Evolutionary conservation across 352 stramenopile species (phyloP), one percentile per base, ranked within the genome.

Genomic region (Globisporangium solare): DNA sequence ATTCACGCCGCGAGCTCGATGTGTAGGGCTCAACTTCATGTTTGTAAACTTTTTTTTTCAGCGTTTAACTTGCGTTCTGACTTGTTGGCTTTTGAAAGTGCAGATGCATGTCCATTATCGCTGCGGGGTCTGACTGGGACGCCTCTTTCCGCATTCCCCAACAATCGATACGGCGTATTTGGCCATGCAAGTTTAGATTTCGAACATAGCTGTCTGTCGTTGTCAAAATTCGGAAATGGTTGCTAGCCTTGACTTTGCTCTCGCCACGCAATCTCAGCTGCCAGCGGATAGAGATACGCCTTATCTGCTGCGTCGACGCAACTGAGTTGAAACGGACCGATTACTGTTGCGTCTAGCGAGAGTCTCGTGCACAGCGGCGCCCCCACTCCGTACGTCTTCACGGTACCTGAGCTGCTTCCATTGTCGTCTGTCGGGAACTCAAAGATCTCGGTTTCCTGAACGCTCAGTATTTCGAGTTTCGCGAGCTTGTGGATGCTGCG

Each of bases 251-350:
- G 46, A 1, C 18, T 51, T 13, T 3, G 2, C 14, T 18, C 46
- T n/a, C 20, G 46, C 46, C 46, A 35, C 24, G 2, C 20, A 22
- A 51, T 15, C 18, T 43, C 39, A 5, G 39, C 39, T 43, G 12
- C 12, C 18, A 43, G 17, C 7, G 39, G 39, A 10, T 43, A 43
- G 13, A 18, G 1, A 43, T 43, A n/a, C 39, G 13, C 13, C 18
- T 13, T 43, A n/a, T 10, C 12, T 43, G 39, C 17, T 35, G 27
- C 13, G 39, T 43, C 45, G 18, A 51, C 27, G 42, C 56, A 56
- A 42, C 42, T 52, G 20, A 62, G 14, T n/a, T 37, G 56, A 27
- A 62, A 56, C 48, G 37, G 39, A 14, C 48, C 39, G 20, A 48
- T 35, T 43, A n/a, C 18, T 14, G 17, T 8, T 14, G 24, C 53